Percentiles rank a stretch among this genome's conserved stretches.
These are phyloP conservation scores for Rhizopus arrhizus DNA, from an alignment of 371 early-diverging fungal genomes.

Conservation along the genomic window DNA sequence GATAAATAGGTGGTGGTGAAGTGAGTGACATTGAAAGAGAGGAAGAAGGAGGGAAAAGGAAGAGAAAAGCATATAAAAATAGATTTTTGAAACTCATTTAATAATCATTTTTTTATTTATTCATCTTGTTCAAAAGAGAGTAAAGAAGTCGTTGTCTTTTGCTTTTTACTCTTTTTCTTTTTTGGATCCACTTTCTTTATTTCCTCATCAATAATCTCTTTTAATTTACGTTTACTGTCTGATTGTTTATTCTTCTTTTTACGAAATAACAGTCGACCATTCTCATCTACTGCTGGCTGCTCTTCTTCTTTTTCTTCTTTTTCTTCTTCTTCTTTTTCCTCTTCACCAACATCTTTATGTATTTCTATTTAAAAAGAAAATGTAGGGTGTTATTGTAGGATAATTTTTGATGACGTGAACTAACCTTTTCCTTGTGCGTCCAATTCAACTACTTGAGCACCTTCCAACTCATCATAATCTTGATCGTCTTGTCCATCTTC, in stretches of 20 bases:
- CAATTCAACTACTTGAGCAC: slow-evolving; percentile 50
- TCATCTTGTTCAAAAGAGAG: slow-evolving; percentile 47
- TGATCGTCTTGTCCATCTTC: slow-evolving; percentile 51
- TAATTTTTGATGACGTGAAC: slow-evolving; percentile 7
- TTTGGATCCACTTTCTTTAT: slow-evolving; percentile 22
- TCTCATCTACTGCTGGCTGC: slow-evolving; percentile 40
- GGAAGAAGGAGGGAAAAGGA: slow-evolving; percentile 1
- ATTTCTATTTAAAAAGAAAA: slow-evolving; percentile 17
- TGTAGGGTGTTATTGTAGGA: not conserved
- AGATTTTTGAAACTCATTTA: not conserved
- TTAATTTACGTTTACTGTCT: slow-evolving; percentile 20
- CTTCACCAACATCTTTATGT: slow-evolving; percentile 25
- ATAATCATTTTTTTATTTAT: slow-evolving; percentile 2
- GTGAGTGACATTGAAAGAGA: slow-evolving; percentile 15
- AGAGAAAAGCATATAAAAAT: not conserved
- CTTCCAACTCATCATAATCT: slow-evolving; percentile 52
- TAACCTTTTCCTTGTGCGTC: slow-evolving; percentile 52
- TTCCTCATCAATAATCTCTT: slow-evolving; percentile 27
- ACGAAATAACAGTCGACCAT: slow-evolving; percentile 47
- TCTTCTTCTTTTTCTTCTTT: slow-evolving; percentile 26
- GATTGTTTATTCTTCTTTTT: slow-evolving; percentile 25
- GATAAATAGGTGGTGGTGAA: slow-evolving; percentile 30
- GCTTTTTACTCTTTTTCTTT: slow-evolving; percentile 39
- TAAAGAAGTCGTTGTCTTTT: slow-evolving; percentile 16
- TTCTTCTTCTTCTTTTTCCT: slow-evolving; percentile 26